These are phyloP conservation scores for Tetrahymena thermophila DNA, from an alignment of 73 alveolate genomes.

Conservation along the genomic window DNA sequence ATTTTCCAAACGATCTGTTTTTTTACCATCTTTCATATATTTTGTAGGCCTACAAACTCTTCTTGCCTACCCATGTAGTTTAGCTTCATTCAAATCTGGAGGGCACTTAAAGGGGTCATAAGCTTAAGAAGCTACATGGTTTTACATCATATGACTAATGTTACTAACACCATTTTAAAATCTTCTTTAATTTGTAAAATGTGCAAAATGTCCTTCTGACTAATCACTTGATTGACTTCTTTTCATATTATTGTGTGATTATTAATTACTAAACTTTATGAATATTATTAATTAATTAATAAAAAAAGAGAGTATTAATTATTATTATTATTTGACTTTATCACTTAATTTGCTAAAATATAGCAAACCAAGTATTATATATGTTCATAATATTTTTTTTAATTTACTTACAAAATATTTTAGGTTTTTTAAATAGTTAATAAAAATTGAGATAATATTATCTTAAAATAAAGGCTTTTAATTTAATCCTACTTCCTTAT, in stretches of 20 bases:
- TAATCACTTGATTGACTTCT: neutral
- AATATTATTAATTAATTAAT: too few species aligned
- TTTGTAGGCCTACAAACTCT: neutral
- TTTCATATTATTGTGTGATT: neutral
- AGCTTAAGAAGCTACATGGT: neutral
- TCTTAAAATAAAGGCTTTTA: neutral
- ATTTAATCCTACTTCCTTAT: neutral
- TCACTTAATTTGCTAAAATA: neutral
- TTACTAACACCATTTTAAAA: neutral
- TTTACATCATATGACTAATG: neutral
- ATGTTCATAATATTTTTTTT: too few species aligned
- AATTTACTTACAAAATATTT: neutral
- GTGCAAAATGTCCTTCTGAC: neutral
- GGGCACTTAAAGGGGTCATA: constrained; percentile 12
- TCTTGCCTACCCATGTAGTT: constrained; percentile 6
- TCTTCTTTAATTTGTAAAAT: neutral
- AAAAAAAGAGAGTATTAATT: too few species aligned
- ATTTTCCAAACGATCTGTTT: neutral
- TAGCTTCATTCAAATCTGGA: constrained; percentile 8
- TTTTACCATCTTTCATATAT: neutral
- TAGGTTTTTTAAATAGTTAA: too few species aligned
- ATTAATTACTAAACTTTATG: neutral
- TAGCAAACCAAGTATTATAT: neutral
- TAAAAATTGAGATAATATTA: neutral
- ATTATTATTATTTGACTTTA: too few species aligned